Evolutionary conservation across 805 yeast species (phyloP).

Genomic region (Saturnispora serradocipensis): DNA sequence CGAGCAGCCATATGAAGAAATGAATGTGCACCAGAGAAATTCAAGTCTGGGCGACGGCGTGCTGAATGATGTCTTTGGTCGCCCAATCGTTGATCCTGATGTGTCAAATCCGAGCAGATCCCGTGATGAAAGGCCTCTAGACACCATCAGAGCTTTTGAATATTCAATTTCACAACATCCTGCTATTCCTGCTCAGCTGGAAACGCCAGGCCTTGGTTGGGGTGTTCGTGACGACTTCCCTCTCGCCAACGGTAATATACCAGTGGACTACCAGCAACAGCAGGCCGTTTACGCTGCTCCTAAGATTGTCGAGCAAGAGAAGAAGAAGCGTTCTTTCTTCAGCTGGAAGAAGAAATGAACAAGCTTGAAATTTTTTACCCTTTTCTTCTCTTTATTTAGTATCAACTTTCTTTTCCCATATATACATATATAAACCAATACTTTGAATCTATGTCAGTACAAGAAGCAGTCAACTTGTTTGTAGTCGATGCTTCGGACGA

Average conservation of each 20-base stretch:
- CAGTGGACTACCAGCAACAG: slow-evolving; percentile 22
- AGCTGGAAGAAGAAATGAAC: slow-evolving; percentile 41
- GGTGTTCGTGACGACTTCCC: slow-evolving; percentile 75
- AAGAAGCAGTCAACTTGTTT: background rate
- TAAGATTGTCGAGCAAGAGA: slow-evolving; percentile 35
- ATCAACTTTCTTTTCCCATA: background rate
- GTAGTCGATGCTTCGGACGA: background rate
- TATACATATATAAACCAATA: background rate
- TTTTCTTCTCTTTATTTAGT: background rate
- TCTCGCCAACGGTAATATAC: slow-evolving; percentile 33
- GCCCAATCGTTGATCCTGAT: slow-evolving; percentile 69
- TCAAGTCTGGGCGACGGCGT: slow-evolving; percentile 33
- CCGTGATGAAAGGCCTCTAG: slow-evolving; percentile 94
- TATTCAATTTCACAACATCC: slow-evolving; percentile 88
- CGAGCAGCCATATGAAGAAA: slow-evolving; percentile 86
- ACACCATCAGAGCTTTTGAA: slow-evolving; percentile 90
- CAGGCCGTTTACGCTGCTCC: slow-evolving; percentile 42
- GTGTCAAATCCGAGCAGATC: slow-evolving; percentile 87
- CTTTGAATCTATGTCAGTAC: background rate
- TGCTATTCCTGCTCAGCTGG: slow-evolving; percentile 70
- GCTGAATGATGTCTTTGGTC: slow-evolving; percentile 78
- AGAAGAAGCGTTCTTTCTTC: slow-evolving; percentile 74
- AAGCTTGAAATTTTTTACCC: background rate
- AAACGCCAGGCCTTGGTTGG: slow-evolving; percentile 74
- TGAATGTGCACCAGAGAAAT: slow-evolving; percentile 30